These are phyloP conservation scores for Saccharomycopsis hybrid DNA, from an alignment of 1,139 yeast species.

Conservation along the genomic window DNA sequence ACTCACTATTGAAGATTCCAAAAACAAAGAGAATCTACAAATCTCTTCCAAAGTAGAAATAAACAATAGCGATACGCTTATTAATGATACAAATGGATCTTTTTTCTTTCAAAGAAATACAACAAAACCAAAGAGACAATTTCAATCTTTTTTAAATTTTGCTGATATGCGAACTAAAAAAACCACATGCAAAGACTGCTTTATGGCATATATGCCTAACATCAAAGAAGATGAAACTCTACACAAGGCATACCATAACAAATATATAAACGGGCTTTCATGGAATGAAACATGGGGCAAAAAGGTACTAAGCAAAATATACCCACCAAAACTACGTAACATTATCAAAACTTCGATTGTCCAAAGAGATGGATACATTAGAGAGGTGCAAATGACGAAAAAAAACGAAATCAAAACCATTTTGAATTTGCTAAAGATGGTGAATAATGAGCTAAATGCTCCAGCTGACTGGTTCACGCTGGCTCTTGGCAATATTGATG, in stretches of 20 bases:
- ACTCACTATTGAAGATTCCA: too few species aligned
- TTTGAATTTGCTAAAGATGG: conserved; percentile 39
- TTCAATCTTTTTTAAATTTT: conserved; percentile 6
- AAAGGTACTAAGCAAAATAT: conserved; percentile 11
- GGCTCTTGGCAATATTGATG: background rate
- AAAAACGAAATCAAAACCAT: conserved; percentile 30
- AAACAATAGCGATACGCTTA: conserved; percentile 7
- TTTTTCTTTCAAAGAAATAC: conserved; percentile 4
- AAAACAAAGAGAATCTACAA: too few species aligned
- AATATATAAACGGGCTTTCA: conserved; percentile 41
- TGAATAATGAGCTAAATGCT: conserved; percentile 55
- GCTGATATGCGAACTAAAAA: background rate
- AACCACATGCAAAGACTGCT: conserved; percentile 42
- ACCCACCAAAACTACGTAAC: conserved; percentile 10
- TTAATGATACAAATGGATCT: conserved; percentile 1
- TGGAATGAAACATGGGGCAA: conserved; percentile 34
- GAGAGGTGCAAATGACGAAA: conserved; percentile 27
- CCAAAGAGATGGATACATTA: conserved; percentile 9
- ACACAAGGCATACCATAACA: conserved; percentile 45
- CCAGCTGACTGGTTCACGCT: conserved; percentile 45
- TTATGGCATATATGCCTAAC: conserved; percentile 50
- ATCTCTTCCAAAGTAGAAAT: background rate
- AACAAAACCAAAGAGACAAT: background rate
- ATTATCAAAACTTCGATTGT: background rate
- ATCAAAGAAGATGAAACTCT: conserved; percentile 38